phyloP scores from a whole-genome alignment of 805 yeast species.

The Saccharomycopsis sp. region DNA sequence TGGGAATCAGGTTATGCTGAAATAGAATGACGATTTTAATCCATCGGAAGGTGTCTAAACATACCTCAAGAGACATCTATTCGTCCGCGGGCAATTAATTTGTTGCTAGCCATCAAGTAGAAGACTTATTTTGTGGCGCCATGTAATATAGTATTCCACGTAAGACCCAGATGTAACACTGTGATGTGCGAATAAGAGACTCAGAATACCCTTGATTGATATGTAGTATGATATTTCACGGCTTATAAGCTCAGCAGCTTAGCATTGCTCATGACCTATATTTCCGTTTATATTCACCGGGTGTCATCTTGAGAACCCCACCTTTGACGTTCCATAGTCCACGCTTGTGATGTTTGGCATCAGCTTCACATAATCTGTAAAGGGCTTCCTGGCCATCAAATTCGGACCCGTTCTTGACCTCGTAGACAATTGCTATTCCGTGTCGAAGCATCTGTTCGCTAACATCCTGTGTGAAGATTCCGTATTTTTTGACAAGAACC shows the following conservation, averaged over 20 bases:
- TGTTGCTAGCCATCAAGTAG: too few species aligned
- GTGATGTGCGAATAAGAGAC: too few species aligned
- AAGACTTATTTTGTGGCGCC: too few species aligned
- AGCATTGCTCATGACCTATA: slow-evolving; percentile 23
- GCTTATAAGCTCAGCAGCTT: not conserved
- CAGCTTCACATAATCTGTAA: slow-evolving; percentile 53
- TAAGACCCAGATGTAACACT: too few species aligned
- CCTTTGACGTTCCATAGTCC: slow-evolving; percentile 67
- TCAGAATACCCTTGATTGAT: too few species aligned
- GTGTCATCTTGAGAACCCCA: slow-evolving; percentile 51
- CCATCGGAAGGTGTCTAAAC: too few species aligned
- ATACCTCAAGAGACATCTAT: too few species aligned
- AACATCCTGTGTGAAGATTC: slow-evolving; percentile 63
- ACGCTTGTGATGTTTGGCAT: slow-evolving; percentile 46
- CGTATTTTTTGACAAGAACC: slow-evolving; percentile 46
- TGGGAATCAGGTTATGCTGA: not conserved
- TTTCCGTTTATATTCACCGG: slow-evolving; percentile 67
- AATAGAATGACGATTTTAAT: too few species aligned
- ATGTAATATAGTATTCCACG: too few species aligned
- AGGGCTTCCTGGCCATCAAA: slow-evolving; percentile 69
- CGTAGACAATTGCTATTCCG: slow-evolving; percentile 87
- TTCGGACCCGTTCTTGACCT: slow-evolving; percentile 73
- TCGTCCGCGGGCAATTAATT: too few species aligned
- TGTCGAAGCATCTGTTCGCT: slow-evolving; percentile 79
- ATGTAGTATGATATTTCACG: too few species aligned